Evolutionary conservation across 768 basidiomycete genomes (phyloP).

Genomic region (Tulasnella sp.): DNA sequence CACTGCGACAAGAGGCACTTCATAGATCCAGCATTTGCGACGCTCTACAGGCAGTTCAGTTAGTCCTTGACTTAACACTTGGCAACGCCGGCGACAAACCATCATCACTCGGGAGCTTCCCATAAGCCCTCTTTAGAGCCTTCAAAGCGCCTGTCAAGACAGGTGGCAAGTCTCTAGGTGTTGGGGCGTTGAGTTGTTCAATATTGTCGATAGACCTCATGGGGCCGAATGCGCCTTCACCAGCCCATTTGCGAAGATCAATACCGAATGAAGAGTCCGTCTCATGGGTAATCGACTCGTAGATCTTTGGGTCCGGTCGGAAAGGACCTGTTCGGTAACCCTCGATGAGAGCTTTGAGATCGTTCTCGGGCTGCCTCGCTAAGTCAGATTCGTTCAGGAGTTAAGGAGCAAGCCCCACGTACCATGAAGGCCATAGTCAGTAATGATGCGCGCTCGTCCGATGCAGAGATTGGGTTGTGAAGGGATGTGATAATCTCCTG

Average conservation of each 20-base stretch:
- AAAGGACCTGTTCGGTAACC: conserved; percentile 92
- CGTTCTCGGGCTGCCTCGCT: conserved; percentile 67
- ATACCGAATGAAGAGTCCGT: conserved; percentile 87
- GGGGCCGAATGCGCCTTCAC: conserved; percentile 69
- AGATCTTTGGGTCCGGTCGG: conserved; percentile 78
- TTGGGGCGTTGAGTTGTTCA: not conserved
- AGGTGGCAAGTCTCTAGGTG: conserved; percentile 60
- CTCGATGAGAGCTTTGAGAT: conserved; percentile 82
- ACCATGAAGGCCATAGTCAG: conserved; percentile 65
- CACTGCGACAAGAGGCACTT: conserved; percentile 69
- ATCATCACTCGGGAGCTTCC: conserved; percentile 55
- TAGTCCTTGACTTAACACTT: not conserved
- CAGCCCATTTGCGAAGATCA: conserved; percentile 84
- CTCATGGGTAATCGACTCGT: conserved; percentile 78
- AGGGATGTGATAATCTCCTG: conserved; percentile 74
- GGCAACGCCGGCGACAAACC: conserved; percentile 46
- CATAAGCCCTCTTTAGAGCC: conserved; percentile 62
- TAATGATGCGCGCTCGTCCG: conserved; percentile 65
- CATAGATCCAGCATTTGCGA: conserved; percentile 92
- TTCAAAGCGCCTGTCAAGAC: conserved; percentile 65
- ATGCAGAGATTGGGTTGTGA: conserved; percentile 60
- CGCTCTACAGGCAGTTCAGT: conserved; percentile 51
- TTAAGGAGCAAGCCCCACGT: not conserved
- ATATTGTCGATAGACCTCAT: conserved; percentile 35
- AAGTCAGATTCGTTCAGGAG: not conserved